Percentiles rank a stretch among this genome's conserved stretches.
Conservation (phyloP, 495 filamentous ascomycete species). For the Aspergillus ostianus region DNA sequence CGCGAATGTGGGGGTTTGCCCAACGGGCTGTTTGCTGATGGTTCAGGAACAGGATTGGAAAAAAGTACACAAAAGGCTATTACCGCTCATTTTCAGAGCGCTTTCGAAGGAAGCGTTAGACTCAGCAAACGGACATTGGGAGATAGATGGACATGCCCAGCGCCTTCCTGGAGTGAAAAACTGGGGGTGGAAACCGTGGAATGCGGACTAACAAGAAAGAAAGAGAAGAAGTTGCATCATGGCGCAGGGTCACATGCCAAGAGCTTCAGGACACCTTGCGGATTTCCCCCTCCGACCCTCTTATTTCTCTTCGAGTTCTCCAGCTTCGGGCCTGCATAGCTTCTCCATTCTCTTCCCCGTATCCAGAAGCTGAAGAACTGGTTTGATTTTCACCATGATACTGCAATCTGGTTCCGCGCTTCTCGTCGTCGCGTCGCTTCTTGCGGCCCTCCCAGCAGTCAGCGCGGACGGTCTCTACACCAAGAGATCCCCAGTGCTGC, state of each 20-base stretch:
- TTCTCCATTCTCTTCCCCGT: not conserved
- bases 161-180: not conserved
- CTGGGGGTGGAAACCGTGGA: not conserved
- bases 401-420: slow-evolving; percentile 28
- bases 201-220: not conserved
- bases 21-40: not conserved
- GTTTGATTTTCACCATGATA: slow-evolving; percentile 12
- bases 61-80: not conserved
- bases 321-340: not conserved
- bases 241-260: slow-evolving; percentile 39
- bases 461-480: slow-evolving; percentile 74
- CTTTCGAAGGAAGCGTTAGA: no score
- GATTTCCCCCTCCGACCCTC: slow-evolving; percentile 15
- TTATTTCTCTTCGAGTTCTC: not conserved
- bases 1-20: slow-evolving; percentile 9
- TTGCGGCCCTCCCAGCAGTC: slow-evolving; percentile 60
- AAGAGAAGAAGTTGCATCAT: slow-evolving; percentile 2
- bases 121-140: not conserved
- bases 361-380: not conserved
- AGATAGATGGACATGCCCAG: not conserved
- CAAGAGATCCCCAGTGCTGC: slow-evolving; percentile 84
- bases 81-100: not conserved
- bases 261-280: slow-evolving; percentile 50
- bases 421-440: slow-evolving; percentile 48
- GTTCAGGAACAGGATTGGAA: slow-evolving; percentile 7